Evolutionary conservation across 1,284 basidiomycete genomes (phyloP), one percentile per base, ranked within the genome.

Genomic region (Ceratobasidium sp.): DNA sequence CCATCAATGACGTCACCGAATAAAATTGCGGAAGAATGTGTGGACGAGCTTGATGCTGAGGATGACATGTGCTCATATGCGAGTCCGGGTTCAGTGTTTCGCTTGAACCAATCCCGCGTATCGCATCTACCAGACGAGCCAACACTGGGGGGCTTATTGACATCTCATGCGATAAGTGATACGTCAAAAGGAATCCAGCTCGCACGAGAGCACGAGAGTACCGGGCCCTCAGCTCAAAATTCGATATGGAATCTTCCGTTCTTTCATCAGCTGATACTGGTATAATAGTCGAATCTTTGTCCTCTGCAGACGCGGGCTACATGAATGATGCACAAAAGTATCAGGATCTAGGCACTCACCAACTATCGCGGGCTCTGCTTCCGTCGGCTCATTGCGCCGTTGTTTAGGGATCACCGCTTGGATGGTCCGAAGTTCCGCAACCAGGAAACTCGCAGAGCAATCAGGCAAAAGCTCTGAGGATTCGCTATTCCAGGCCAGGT

Each of bases 211-310:
- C 60, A 8, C 41, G 60, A 1, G 36, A 43, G 21, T 62, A 62
- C 1, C 60, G 60, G 6, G 60, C 41, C 23, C 45, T 34, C 16
- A 62, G 43, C 16, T 62, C 60, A n/a, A 34, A 62, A 39, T 32
- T 16, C 26, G 60, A 10, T 21, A 10, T 30, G 28, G 14, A 39
- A 39, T 39, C 6, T 39, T 6, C 6, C 4, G 8, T 10, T 28
- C 9, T 14, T 10, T 52, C 10, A 30, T 3, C 12, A 18, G 50
- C 9, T 52, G 6, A 14, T 18, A 2, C 30, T 30, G 6, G 28
- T 52, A 52, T 28, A 0, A 52, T 26, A 30, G 50, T 52, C 9
- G 50, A 28, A 26, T 3, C 28, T 6, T 28, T 3, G 23, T 30
- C n/a, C 26, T 52, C 23, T 52, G 23, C 12, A 14, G 4, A 23